A percentile compares a stretch with the other conserved stretches of the same genome.
Conservation (phyloP, 1,139 yeast genomes). For the Zygoascus sp. region DNA sequence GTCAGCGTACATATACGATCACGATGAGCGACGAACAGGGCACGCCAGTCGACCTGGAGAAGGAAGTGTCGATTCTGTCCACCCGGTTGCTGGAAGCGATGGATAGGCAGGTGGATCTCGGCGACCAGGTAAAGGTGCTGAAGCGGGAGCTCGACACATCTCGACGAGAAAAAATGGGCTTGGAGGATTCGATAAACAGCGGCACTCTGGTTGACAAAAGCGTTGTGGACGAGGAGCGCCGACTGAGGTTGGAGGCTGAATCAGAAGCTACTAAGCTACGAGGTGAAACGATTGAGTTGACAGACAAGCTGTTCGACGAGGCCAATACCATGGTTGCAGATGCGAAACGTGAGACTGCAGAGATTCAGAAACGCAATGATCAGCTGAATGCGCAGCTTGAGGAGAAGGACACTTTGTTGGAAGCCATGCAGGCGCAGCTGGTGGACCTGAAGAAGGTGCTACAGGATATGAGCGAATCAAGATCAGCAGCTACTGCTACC, state of each 20-base stretch:
- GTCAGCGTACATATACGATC: no score
- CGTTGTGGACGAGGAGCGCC: slow-evolving; percentile 24
- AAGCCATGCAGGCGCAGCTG: slow-evolving; percentile 63
- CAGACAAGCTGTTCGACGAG: slow-evolving; percentile 63
- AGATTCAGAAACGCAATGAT: slow-evolving; percentile 40
- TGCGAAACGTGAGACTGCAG: slow-evolving; percentile 46
- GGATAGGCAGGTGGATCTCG: slow-evolving; percentile 36
- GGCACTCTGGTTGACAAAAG: slow-evolving; percentile 26
- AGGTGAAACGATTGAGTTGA: slow-evolving; percentile 66
- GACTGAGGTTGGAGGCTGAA: slow-evolving; percentile 42
- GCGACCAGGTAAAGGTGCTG: slow-evolving; percentile 32
- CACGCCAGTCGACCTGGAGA: slow-evolving; percentile 8
- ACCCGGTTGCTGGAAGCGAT: slow-evolving; percentile 36
- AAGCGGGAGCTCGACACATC: slow-evolving; percentile 30
- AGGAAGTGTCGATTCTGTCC: slow-evolving; percentile 32
- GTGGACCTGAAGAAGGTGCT: slow-evolving; percentile 60
- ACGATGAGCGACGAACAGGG: slow-evolving; percentile 5
- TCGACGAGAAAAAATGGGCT: slow-evolving; percentile 25
- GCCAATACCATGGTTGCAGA: slow-evolving; percentile 70
- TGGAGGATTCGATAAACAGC: slow-evolving; percentile 25
- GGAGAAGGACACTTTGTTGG: slow-evolving; percentile 69
- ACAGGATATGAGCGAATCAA: slow-evolving; percentile 33
- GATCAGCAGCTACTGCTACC: neutral
- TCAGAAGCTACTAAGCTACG: slow-evolving; percentile 48
- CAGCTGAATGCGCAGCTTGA: slow-evolving; percentile 60